These are phyloP conservation scores for Fusarium circinatum DNA, from an alignment of 2,329 filamentous ascomycete genomes.

Conservation along the genomic window DNA sequence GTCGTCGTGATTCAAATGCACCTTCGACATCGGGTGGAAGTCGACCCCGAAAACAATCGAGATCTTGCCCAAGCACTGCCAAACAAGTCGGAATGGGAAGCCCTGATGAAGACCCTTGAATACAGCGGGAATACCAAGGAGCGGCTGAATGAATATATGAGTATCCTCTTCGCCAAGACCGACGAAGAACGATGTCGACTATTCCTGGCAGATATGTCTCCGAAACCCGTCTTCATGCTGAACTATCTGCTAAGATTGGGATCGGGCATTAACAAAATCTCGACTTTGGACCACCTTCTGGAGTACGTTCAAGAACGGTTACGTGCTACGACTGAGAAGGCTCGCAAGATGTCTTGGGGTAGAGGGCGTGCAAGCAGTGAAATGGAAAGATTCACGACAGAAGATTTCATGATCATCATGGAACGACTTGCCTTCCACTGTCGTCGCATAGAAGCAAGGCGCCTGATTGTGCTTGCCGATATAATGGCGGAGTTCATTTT, in stretches of 20 bases:
- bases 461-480: slow-evolving; percentile 46
- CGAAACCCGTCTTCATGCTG: slow-evolving; percentile 46
- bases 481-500: slow-evolving; percentile 44
- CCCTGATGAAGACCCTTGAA: slow-evolving; percentile 27
- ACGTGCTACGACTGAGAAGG: slow-evolving; percentile 19
- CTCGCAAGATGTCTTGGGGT: not conserved
- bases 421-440: slow-evolving; percentile 46
- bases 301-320: slow-evolving; percentile 37
- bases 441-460: slow-evolving; percentile 48
- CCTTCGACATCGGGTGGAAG: slow-evolving; percentile 39
- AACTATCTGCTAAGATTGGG: slow-evolving; percentile 45
- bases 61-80: slow-evolving; percentile 43
- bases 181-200: slow-evolving; percentile 48
- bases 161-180: slow-evolving; percentile 45
- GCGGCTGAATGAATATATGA: slow-evolving; percentile 41
- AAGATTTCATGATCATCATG: slow-evolving; percentile 42
- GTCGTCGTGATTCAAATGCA: slow-evolving; percentile 49
- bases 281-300: slow-evolving; percentile 43
- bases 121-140: slow-evolving; percentile 36
- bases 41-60: slow-evolving; percentile 17
- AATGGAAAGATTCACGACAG: slow-evolving; percentile 31
- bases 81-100: slow-evolving; percentile 35
- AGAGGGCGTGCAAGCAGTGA: slow-evolving; percentile 6
- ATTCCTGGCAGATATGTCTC: slow-evolving; percentile 42
- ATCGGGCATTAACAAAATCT: slow-evolving; percentile 39